Percentiles rank a stretch among this genome's conserved stretches.
These are phyloP conservation scores for Lichtheimia corymbifera DNA, from an alignment of 371 early-diverging fungal species.

Conservation along the genomic window DNA sequence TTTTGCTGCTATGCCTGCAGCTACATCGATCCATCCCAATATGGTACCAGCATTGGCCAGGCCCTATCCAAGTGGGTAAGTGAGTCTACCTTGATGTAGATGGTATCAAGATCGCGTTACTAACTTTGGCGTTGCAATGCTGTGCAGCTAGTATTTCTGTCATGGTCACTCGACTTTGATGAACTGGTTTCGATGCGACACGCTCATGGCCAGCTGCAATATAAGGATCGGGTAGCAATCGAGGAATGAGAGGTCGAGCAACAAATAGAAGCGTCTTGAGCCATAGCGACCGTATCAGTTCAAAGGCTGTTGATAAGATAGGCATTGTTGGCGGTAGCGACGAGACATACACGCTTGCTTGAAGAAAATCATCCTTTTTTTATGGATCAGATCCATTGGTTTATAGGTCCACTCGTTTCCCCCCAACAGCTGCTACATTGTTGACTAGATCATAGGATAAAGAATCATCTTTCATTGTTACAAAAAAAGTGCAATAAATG, in stretches of 20 bases:
- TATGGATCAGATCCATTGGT: too few species aligned
- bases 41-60: conserved; percentile 63
- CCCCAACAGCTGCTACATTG: too few species aligned
- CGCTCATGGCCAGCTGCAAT: conserved; percentile 42
- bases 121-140: conserved; percentile 50
- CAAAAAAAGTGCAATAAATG: too few species aligned
- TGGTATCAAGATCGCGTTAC: too few species aligned
- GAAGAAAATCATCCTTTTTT: too few species aligned
- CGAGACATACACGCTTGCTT: too few species aligned
- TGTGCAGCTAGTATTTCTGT: conserved; percentile 52
- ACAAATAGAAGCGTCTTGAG: conserved; percentile 29
- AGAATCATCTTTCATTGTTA: too few species aligned
- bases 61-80: conserved; percentile 31
- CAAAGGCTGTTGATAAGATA: conserved; percentile 10
- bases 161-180: conserved; percentile 50
- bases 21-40: conserved; percentile 74
- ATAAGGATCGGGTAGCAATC: conserved; percentile 49
- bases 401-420: too few species aligned
- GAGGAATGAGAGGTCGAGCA: conserved; percentile 34
- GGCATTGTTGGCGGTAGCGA: not conserved
- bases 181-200: conserved; percentile 35
- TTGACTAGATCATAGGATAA: too few species aligned
- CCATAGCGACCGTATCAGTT: conserved; percentile 27
- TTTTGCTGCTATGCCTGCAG: conserved; percentile 73
- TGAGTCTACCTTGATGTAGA: not conserved